Conservation (phyloP, 1,284 basidiomycete genomes). For the Termitomyces sp. region DNA sequence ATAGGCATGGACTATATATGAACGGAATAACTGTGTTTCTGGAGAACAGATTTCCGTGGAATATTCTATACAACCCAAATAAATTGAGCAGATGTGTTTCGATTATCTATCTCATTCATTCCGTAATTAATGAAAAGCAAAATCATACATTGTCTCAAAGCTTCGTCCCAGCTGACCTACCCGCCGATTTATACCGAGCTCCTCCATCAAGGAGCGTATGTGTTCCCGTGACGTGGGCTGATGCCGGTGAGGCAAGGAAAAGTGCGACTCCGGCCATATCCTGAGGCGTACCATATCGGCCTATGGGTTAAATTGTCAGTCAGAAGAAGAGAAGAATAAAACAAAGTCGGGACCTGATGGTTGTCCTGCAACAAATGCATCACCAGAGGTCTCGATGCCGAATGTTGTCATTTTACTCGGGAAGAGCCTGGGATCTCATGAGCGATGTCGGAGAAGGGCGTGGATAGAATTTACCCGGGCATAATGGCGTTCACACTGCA, state of each 20-base stretch:
- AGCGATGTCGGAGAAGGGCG: background rate
- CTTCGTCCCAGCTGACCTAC: conserved; percentile 33
- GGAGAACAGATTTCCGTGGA: background rate
- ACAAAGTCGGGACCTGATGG: conserved; percentile 46
- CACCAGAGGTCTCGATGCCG: conserved; percentile 56
- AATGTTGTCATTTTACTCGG: conserved; percentile 86
- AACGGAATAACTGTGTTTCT: background rate
- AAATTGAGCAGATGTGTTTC: background rate
- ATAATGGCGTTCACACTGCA: conserved; percentile 78
- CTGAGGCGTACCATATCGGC: conserved; percentile 60
- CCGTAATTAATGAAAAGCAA: background rate
- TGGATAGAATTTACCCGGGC: conserved; percentile 49
- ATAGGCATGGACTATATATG: background rate
- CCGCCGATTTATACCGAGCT: conserved; percentile 28
- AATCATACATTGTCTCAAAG: conserved; percentile 24
- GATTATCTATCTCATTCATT: background rate
- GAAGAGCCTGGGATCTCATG: conserved; percentile 53
- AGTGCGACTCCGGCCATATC: conserved; percentile 76
- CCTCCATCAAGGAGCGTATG: conserved; percentile 74
- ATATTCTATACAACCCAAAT: background rate
- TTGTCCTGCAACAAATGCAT: conserved; percentile 46
- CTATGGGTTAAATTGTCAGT: conserved; percentile 26
- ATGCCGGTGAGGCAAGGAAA: conserved; percentile 69
- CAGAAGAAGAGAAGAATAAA: background rate
- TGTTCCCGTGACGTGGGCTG: conserved; percentile 69